These are phyloP conservation scores for Aechmea fasciata DNA, from an alignment of 176 grass and related monocot species.

Conservation along the genomic window DNA sequence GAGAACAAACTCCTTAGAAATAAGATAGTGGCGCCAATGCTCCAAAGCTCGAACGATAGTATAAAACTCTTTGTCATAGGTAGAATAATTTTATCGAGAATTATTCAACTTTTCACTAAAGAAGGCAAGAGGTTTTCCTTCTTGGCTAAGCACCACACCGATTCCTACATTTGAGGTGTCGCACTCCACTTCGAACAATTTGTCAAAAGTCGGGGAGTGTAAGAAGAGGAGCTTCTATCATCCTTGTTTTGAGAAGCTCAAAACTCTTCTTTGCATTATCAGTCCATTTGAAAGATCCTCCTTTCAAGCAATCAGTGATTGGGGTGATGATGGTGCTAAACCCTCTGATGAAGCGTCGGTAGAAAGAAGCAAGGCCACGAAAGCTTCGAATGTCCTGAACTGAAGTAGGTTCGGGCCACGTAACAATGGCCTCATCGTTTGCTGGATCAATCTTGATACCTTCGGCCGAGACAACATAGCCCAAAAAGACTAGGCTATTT, in stretches of 20 bases:
- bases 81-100: constrained; percentile 10
- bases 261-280: neutral
- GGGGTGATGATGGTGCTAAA: neutral
- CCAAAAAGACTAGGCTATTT: too few relatives aligned
- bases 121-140: constrained; percentile 7
- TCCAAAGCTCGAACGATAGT: constrained; percentile 6
- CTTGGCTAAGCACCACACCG: constrained; percentile 6
- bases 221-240: too few relatives aligned
- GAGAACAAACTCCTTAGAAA: constrained; percentile 13
- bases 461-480: neutral
- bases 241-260: too few relatives aligned
- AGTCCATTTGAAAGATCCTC: neutral
- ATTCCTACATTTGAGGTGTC: constrained; percentile 1
- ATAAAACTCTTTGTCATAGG: constrained; percentile 24
- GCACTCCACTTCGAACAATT: too few relatives aligned
- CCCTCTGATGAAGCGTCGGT: neutral
- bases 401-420: neutral
- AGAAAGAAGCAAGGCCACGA: neutral
- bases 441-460: neutral
- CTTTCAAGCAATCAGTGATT: neutral
- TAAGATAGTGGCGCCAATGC: constrained; percentile 17
- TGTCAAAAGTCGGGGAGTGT: too few relatives aligned
- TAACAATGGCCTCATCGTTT: neutral
- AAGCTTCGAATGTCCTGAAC: neutral
- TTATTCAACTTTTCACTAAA: constrained; percentile 21